phyloP scores from a whole-genome alignment of 2,329 filamentous ascomycete species.

The Alternaria metachromatica region DNA sequence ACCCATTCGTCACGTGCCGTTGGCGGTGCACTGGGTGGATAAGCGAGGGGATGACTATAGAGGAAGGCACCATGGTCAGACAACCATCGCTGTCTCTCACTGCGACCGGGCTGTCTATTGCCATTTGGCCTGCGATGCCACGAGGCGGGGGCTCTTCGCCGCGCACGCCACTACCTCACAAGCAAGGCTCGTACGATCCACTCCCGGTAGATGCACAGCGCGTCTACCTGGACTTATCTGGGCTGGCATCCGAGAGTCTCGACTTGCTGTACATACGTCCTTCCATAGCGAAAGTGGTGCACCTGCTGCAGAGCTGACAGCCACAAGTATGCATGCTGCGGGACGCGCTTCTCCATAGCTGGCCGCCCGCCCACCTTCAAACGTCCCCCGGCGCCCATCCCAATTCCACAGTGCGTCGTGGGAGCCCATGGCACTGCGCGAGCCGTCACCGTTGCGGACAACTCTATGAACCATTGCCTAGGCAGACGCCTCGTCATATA shows the following conservation, averaged over 20 bases:
- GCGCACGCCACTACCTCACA: neutral
- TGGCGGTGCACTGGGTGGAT: neutral
- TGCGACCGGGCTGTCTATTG: neutral
- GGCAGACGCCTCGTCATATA: conserved; percentile 1
- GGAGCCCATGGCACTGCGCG: neutral
- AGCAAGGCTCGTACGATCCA: neutral
- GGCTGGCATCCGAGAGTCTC: neutral
- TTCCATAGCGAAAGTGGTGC: neutral
- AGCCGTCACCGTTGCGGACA: neutral
- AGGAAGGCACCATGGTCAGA: neutral
- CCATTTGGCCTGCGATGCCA: neutral
- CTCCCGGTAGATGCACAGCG: neutral
- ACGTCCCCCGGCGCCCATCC: neutral
- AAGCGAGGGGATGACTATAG: neutral
- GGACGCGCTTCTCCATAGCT: neutral
- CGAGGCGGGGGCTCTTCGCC: neutral
- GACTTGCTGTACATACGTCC: neutral
- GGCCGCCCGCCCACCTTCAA: neutral
- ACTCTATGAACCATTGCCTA: neutral
- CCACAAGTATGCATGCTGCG: neutral
- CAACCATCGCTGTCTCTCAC: neutral
- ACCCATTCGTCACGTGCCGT: neutral
- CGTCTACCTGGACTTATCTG: neutral
- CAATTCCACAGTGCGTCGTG: neutral
- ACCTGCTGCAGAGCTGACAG: neutral